Evolutionary conservation across 1,284 basidiomycete species (phyloP).

Genomic region (Ustilago shanxiensis): DNA sequence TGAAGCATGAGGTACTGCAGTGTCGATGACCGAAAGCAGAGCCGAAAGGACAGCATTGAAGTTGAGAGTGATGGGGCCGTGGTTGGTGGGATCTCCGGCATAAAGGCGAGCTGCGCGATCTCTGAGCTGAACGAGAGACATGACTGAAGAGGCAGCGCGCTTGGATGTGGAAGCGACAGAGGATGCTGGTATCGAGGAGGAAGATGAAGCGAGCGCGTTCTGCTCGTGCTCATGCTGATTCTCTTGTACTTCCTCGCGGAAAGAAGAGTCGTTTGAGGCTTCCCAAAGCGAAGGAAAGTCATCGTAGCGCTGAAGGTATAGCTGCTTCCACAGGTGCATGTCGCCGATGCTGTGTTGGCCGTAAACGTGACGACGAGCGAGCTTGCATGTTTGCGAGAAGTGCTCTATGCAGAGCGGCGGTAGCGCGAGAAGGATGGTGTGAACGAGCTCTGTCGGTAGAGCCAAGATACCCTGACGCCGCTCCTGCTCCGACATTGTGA

Average conservation of each 20-base stretch:
- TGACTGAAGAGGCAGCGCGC: conserved; percentile 15
- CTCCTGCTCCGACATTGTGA: not conserved
- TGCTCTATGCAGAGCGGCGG: conserved; percentile 47
- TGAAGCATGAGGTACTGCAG: conserved; percentile 18
- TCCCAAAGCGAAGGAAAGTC: conserved; percentile 24
- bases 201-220: conserved; percentile 6
- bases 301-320: conserved; percentile 44
- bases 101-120: conserved; percentile 41
- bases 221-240: not conserved
- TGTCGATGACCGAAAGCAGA: conserved; percentile 42
- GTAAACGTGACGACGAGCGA: conserved; percentile 41
- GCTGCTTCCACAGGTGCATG: conserved; percentile 43
- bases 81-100: conserved; percentile 18
- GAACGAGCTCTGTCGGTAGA: conserved; percentile 45
- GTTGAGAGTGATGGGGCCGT: conserved; percentile 22
- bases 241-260: not conserved
- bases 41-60: conserved; percentile 43
- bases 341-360: conserved; percentile 20
- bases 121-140: conserved; percentile 44
- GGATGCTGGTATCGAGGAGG: conserved; percentile 13
- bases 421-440: conserved; percentile 31
- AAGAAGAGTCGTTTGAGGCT: not conserved
- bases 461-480: conserved; percentile 21
- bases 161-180: conserved; percentile 9
- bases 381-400: conserved; percentile 47